A percentile compares a stretch with the other conserved stretches of the same genome.
Evolutionary conservation across 1,139 yeast genomes (phyloP).

Genomic region (Citeromyces hawaiiensis): DNA sequence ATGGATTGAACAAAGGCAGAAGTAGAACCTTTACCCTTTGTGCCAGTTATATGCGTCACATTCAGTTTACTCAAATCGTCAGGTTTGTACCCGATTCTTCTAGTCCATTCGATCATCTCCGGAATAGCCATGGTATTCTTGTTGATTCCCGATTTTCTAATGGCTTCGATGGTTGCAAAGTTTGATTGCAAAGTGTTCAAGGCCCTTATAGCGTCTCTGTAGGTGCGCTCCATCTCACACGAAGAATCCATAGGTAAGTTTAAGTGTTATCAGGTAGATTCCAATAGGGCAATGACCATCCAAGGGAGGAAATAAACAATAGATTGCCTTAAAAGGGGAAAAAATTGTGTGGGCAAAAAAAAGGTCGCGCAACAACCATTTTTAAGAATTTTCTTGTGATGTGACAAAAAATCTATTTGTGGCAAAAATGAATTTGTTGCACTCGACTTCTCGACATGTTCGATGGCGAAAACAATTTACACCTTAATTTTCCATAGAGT

Average conservation of each 20-base stretch:
- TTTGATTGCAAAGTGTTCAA: constrained; percentile 85
- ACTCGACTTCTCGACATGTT: too few relatives aligned
- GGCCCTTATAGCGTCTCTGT: constrained; percentile 65
- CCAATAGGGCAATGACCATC: background rate
- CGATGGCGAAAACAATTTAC: too few relatives aligned
- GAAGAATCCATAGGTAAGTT: background rate
- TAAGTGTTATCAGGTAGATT: background rate
- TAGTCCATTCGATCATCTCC: constrained; percentile 86
- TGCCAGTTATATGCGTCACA: constrained; percentile 88
- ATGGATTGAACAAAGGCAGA: constrained; percentile 90
- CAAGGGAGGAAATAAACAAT: background rate
- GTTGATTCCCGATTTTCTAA: constrained; percentile 48
- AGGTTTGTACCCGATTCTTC: constrained; percentile 72
- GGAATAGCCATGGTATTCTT: constrained; percentile 63
- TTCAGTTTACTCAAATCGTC: constrained; percentile 61
- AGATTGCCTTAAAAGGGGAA: background rate
- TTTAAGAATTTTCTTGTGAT: background rate
- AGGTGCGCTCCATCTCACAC: background rate
- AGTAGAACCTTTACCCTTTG: constrained; percentile 97
- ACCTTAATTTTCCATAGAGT: too few relatives aligned
- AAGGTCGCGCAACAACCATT: background rate
- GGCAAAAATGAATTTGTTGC: too few relatives aligned
- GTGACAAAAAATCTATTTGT: too few relatives aligned
- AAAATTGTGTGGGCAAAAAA: background rate
- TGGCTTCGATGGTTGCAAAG: constrained; percentile 78